These are phyloP conservation scores for Xylaria flabelliformis DNA, from an alignment of 495 filamentous ascomycete species.

Conservation along the genomic window DNA sequence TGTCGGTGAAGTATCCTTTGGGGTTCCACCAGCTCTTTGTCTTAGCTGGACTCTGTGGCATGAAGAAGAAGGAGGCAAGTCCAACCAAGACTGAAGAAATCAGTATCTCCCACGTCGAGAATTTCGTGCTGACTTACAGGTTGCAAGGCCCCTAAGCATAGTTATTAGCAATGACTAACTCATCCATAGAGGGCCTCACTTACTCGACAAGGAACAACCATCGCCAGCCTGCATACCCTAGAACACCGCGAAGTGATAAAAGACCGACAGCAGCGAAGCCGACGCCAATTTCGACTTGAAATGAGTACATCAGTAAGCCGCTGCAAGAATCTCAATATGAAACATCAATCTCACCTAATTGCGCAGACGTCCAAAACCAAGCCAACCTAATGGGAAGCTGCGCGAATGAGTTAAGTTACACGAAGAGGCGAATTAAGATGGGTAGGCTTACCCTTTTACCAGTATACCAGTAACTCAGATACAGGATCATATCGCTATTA, in stretches of 20 bases:
- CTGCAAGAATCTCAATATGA: background rate
- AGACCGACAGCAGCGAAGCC: slow-evolving; percentile 76
- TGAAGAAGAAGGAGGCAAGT: slow-evolving; percentile 67
- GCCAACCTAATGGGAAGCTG: slow-evolving; percentile 36
- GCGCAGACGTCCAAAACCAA: slow-evolving; percentile 38
- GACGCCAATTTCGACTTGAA: slow-evolving; percentile 64
- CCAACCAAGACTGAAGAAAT: slow-evolving; percentile 58
- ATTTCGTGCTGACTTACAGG: slow-evolving; percentile 28
- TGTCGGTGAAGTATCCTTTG: slow-evolving; percentile 73
- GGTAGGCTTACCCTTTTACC: slow-evolving; percentile 32
- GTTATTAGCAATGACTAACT: slow-evolving; percentile 17
- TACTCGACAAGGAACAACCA: slow-evolving; percentile 68
- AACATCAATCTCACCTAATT: slow-evolving; percentile 29
- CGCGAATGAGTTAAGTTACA: slow-evolving; percentile 8
- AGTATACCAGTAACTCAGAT: slow-evolving; percentile 37
- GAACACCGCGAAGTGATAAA: slow-evolving; percentile 65
- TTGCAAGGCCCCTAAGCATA: slow-evolving; percentile 29
- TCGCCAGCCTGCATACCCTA: slow-evolving; percentile 71
- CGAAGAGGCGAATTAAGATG: background rate
- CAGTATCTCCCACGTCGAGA: background rate
- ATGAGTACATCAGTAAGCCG: background rate
- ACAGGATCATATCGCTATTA: slow-evolving; percentile 34
- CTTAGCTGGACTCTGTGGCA: slow-evolving; percentile 74
- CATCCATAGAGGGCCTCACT: slow-evolving; percentile 14
- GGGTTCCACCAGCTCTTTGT: slow-evolving; percentile 62